A percentile compares a stretch with the other conserved stretches of the same genome.
Evolutionary conservation across 169 alveolate genomes (phyloP).

Genomic region (Cystoisospora suis): DNA sequence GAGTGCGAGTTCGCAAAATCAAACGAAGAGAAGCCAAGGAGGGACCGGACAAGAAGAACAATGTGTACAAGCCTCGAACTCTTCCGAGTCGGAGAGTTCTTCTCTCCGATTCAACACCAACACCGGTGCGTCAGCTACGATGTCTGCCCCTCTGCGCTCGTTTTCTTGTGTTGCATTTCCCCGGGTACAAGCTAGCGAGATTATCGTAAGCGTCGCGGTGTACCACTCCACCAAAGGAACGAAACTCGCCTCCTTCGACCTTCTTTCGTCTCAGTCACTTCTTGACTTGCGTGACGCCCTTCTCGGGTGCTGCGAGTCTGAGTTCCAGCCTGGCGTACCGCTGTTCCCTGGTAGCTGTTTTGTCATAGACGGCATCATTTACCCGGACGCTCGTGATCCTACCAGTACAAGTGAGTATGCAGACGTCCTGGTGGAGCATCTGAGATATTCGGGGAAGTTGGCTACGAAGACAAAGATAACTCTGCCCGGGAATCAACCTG

Average conservation of each 20-base stretch:
- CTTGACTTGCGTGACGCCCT: conserved; percentile 59
- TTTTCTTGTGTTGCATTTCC: background rate
- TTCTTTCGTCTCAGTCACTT: conserved; percentile 67
- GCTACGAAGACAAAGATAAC: background rate
- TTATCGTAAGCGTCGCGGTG: conserved; percentile 48
- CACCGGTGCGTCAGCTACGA: background rate
- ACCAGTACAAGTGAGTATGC: conserved; percentile 10
- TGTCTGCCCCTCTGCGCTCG: background rate
- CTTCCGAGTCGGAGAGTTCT: background rate
- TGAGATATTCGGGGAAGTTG: background rate
- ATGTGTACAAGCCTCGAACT: background rate
- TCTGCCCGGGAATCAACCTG: no score
- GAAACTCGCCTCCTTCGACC: conserved; percentile 69
- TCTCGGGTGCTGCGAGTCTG: conserved; percentile 66
- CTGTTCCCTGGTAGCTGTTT: conserved; percentile 58
- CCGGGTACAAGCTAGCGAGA: background rate
- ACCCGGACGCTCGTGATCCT: conserved; percentile 47
- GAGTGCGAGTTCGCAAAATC: no score
- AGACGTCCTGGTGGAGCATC: background rate
- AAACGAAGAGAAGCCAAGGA: no score
- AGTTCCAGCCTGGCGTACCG: conserved; percentile 45
- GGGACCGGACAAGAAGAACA: no score
- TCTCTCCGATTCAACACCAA: background rate
- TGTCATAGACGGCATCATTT: conserved; percentile 68
- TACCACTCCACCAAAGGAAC: conserved; percentile 68